Conservation (phyloP, 2,329 filamentous ascomycete species). For the Tolypocladium cylindrosporum region DNA sequence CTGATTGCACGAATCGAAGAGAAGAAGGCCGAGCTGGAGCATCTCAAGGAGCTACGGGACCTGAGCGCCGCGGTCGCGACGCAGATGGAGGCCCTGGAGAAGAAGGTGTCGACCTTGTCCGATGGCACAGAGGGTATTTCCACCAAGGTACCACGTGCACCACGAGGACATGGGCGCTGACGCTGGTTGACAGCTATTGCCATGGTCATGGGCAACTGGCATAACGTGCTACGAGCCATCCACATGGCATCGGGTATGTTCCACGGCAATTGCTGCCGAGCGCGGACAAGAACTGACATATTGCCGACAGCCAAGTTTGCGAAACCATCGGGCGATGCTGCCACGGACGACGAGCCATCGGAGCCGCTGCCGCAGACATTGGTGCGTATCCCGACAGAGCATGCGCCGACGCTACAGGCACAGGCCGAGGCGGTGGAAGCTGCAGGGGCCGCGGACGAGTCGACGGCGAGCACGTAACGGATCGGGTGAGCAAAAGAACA, state of each 20-base stretch:
- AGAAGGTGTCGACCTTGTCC: constrained; percentile 67
- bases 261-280: constrained; percentile 4
- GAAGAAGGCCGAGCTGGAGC: constrained; percentile 76
- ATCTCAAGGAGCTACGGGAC: constrained; percentile 66
- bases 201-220: constrained; percentile 78
- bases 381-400: constrained; percentile 75
- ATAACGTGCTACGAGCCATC: constrained; percentile 75
- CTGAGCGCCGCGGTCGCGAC: constrained; percentile 68
- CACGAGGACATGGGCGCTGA: constrained; percentile 9
- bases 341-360: constrained; percentile 25
- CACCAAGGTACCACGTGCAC: too few relatives aligned
- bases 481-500: background rate
- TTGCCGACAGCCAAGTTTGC: constrained; percentile 54
- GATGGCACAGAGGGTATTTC: constrained; percentile 69
- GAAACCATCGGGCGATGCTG: constrained; percentile 37
- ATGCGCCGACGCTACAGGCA: constrained; percentile 54
- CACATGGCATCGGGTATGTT: constrained; percentile 72
- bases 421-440: constrained; percentile 44
- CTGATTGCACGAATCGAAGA: constrained; percentile 70
- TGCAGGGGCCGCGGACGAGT: constrained; percentile 27
- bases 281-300: background rate
- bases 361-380: constrained; percentile 67
- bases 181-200: constrained; percentile 55
- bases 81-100: constrained; percentile 74
- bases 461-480: background rate